Evolutionary conservation across 2,329 filamentous ascomycete genomes (phyloP).

Genomic region (Chrysoporthe austroafricana): DNA sequence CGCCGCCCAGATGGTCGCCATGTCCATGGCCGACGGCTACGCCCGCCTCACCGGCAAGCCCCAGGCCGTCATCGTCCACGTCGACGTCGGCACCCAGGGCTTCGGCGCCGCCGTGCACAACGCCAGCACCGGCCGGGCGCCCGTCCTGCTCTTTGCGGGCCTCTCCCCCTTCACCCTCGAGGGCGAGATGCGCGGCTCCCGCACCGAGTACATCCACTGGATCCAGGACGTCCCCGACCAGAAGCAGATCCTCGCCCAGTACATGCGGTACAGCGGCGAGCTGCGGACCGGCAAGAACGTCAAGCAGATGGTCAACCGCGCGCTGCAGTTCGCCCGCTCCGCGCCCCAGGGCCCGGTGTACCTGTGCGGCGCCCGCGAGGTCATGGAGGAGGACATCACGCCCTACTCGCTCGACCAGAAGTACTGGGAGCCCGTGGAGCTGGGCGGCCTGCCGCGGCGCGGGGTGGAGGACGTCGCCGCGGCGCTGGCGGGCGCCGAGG

Average conservation of each 20-base stretch:
- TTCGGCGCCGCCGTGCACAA: constrained; percentile 75
- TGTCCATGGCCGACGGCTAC: constrained; percentile 77
- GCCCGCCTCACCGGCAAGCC: constrained; percentile 68
- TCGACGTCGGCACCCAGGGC: constrained; percentile 76
- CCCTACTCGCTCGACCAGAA: constrained; percentile 71
- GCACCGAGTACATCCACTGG: constrained; percentile 50
- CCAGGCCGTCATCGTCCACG: constrained; percentile 73
- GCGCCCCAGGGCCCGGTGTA: constrained; percentile 82
- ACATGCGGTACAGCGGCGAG: constrained; percentile 82
- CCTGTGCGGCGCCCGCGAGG: constrained; percentile 75
- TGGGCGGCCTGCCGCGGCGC: constrained; percentile 59
- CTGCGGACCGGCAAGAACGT: constrained; percentile 84
- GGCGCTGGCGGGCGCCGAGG: constrained; percentile 64
- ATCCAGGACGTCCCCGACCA: constrained; percentile 48
- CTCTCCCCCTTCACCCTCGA: constrained; percentile 48
- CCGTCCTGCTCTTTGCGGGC: constrained; percentile 56
- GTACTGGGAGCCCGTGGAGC: constrained; percentile 72
- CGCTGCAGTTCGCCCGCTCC: constrained; percentile 78
- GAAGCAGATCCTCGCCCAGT: constrained; percentile 69
- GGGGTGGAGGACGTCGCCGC: constrained; percentile 65
- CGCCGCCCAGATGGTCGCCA: constrained; percentile 66
- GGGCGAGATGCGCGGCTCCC: constrained; percentile 45
- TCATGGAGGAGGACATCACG: constrained; percentile 83
- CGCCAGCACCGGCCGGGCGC: constrained; percentile 68
- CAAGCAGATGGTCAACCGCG: constrained; percentile 87